phyloP scores from a whole-genome alignment of 495 filamentous ascomycete species.

The Thermochaetoides thermophila region DNA sequence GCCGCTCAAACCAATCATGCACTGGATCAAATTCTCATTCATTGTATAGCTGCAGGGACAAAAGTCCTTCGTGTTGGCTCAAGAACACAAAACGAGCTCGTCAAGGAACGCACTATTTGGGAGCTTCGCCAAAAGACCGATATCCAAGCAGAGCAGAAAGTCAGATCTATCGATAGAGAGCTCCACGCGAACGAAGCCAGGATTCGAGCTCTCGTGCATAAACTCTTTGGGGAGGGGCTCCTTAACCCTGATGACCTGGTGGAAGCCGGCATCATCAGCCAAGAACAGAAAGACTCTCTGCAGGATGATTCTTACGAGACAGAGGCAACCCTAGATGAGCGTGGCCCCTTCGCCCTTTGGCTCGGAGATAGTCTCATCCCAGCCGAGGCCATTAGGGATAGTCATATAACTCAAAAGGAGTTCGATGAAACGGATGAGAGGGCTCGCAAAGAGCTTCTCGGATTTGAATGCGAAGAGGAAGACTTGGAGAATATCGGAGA shows the following conservation, averaged over 20 bases:
- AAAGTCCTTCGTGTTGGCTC: slow-evolving; percentile 69
- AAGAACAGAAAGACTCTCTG: slow-evolving; percentile 48
- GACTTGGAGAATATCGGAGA: slow-evolving; percentile 24
- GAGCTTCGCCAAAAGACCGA: slow-evolving; percentile 33
- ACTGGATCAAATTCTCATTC: slow-evolving; percentile 65
- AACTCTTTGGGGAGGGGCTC: slow-evolving; percentile 36
- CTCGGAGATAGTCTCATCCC: slow-evolving; percentile 35
- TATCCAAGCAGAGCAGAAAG: slow-evolving; percentile 8
- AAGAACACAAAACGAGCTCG: slow-evolving; percentile 46
- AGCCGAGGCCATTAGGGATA: no score
- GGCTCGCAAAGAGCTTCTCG: slow-evolving; percentile 9
- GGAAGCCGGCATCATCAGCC: slow-evolving; percentile 42
- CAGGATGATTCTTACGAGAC: slow-evolving; percentile 39
- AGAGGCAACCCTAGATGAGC: slow-evolving; percentile 14
- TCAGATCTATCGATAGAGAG: slow-evolving; percentile 10
- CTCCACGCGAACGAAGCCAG: slow-evolving; percentile 15
- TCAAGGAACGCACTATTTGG: slow-evolving; percentile 51
- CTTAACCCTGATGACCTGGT: slow-evolving; percentile 32
- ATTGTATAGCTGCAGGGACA: slow-evolving; percentile 47
- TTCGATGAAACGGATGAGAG: no score
- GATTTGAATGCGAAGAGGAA: slow-evolving; percentile 24
- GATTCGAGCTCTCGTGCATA: slow-evolving; percentile 29
- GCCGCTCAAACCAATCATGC: slow-evolving; percentile 90
- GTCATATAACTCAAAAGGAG: no score
- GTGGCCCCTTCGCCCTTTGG: slow-evolving; percentile 45